These are phyloP conservation scores for Torulaspora pretoriensis DNA, from an alignment of 1,139 yeast genomes.

Conservation along the genomic window DNA sequence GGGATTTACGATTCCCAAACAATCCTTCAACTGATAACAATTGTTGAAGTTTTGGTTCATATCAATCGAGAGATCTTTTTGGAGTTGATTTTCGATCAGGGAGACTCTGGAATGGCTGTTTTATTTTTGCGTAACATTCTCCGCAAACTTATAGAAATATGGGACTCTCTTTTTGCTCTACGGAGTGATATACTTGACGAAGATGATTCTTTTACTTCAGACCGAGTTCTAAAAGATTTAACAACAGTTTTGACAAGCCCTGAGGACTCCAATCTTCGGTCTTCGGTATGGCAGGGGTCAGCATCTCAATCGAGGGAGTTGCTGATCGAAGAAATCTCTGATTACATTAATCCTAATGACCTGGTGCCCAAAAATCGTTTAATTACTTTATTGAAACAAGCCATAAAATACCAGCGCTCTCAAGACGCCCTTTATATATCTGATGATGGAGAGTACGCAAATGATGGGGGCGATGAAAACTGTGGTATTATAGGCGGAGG, in stretches of 20 bases:
- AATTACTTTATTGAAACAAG: slow-evolving; percentile 48
- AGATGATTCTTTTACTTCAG: slow-evolving; percentile 28
- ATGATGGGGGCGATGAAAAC: slow-evolving; percentile 25
- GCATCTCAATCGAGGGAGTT: slow-evolving; percentile 40
- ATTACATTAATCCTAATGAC: slow-evolving; percentile 47
- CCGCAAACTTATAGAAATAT: slow-evolving; percentile 36
- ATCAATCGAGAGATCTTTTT: slow-evolving; percentile 40
- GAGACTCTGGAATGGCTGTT: slow-evolving; percentile 42
- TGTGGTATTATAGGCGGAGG: not conserved
- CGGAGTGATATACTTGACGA: slow-evolving; percentile 29
- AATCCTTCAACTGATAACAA: slow-evolving; percentile 18
- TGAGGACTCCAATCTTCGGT: slow-evolving; percentile 22
- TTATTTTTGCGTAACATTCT: slow-evolving; percentile 40
- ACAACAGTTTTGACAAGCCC: slow-evolving; percentile 32
- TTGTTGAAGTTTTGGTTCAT: slow-evolving; percentile 35
- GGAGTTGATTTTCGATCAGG: slow-evolving; percentile 39
- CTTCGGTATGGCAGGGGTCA: slow-evolving; percentile 40
- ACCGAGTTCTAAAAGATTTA: slow-evolving; percentile 26
- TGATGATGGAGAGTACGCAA: slow-evolving; percentile 18
- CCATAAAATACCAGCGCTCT: slow-evolving; percentile 46
- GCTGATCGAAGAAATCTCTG: slow-evolving; percentile 44
- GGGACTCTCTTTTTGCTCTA: slow-evolving; percentile 38
- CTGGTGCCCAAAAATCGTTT: slow-evolving; percentile 52
- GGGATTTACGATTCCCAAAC: slow-evolving; percentile 10
- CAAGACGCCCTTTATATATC: slow-evolving; percentile 39